Percentiles rank a stretch among this genome's conserved stretches.
Evolutionary conservation across 805 yeast genomes (phyloP).

Genomic region (Metschnikowia amazonensis): DNA sequence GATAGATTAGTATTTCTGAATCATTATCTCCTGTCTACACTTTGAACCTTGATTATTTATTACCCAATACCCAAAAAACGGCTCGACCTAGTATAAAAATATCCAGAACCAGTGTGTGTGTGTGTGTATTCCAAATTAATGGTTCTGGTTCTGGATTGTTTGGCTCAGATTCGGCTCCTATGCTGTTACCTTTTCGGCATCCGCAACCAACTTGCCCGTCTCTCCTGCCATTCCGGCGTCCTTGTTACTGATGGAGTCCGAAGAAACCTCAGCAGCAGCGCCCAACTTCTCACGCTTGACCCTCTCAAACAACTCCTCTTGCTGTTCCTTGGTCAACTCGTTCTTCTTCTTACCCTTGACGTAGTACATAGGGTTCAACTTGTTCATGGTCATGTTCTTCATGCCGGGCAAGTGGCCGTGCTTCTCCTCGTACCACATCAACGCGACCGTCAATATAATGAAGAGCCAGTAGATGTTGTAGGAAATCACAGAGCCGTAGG

Average conservation of each 20-base stretch:
- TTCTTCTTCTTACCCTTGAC: conserved; percentile 63
- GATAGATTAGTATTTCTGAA: no score
- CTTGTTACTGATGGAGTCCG: conserved; percentile 11
- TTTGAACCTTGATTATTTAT: conserved; percentile 4
- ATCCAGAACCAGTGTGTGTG: conserved; percentile 9
- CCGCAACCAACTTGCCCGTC: background rate
- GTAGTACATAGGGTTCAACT: conserved; percentile 72
- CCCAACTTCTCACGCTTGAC: conserved; percentile 22
- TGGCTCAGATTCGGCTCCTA: no score
- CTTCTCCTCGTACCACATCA: conserved; percentile 81
- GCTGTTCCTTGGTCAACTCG: conserved; percentile 50
- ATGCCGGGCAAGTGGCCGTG: conserved; percentile 72
- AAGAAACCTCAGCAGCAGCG: conserved; percentile 5
- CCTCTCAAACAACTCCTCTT: conserved; percentile 47
- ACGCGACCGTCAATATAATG: conserved; percentile 48
- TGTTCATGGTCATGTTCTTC: conserved; percentile 40
- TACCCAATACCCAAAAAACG: conserved; percentile 7
- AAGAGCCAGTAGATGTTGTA: conserved; percentile 86
- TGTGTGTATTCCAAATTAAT: conserved; percentile 13
- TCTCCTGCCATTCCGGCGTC: background rate
- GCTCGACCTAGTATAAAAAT: conserved; percentile 12
- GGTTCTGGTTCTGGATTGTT: background rate
- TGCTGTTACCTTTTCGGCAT: no score
- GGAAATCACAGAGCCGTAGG: conserved; percentile 83
- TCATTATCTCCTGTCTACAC: no score